Percentiles rank a stretch among this genome's conserved stretches.
These are phyloP conservation scores for Xylaria sp. DNA, from an alignment of 2,329 filamentous ascomycete genomes.

Conservation along the genomic window DNA sequence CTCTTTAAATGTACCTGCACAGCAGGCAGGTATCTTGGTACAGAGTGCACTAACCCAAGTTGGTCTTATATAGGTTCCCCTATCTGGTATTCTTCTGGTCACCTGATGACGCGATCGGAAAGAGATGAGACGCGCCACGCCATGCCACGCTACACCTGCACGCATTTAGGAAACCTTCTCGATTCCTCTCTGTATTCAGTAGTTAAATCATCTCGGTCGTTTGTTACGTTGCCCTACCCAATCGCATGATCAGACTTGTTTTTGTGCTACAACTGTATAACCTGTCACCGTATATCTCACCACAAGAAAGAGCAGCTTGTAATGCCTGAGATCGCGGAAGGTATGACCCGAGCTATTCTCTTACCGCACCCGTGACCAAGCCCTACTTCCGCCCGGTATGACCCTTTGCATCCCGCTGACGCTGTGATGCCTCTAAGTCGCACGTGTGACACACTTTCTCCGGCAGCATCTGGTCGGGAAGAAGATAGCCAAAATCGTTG, in stretches of 20 bases:
- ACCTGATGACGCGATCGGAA: conserved; percentile 27
- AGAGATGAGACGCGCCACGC: conserved; percentile 17
- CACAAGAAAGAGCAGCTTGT: background rate
- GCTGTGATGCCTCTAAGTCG: conserved; percentile 64
- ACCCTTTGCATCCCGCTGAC: conserved; percentile 17
- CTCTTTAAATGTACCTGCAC: background rate
- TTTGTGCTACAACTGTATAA: background rate
- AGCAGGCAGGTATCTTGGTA: background rate
- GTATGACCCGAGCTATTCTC: conserved; percentile 33
- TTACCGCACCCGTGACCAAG: conserved; percentile 10
- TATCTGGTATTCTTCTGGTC: conserved; percentile 3
- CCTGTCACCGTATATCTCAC: conserved; percentile 6
- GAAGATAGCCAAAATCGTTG: conserved; percentile 75
- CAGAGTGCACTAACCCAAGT: background rate
- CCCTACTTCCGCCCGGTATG: background rate
- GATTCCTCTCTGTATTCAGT: background rate
- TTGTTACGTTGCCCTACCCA: background rate
- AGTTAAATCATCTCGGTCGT: background rate
- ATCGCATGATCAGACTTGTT: background rate
- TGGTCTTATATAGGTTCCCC: background rate
- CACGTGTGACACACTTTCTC: conserved; percentile 87
- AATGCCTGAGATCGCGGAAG: conserved; percentile 49
- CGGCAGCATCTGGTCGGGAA: conserved; percentile 86
- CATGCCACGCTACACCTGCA: background rate
- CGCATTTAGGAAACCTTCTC: background rate